Evolutionary conservation across 2,329 filamentous ascomycete genomes (phyloP), one percentile per base, ranked within the genome.

Genomic region (Penicillium rolfsii): DNA sequence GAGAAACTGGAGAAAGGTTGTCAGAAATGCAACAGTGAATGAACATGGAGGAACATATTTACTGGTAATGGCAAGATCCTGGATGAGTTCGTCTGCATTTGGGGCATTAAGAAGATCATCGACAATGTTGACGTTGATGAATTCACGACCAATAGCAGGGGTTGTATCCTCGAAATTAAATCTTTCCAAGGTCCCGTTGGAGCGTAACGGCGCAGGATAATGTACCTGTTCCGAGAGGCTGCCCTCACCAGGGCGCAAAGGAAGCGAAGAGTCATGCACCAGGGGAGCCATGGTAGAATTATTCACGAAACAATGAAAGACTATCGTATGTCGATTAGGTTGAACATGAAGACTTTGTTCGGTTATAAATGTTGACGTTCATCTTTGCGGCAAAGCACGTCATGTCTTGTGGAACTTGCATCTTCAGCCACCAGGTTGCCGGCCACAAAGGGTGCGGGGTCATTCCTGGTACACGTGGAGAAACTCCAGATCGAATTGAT

Each of bases 21-120:
- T 62, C 43, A 64, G 55, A 30, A 8, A 19, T 14, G 9, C 16
- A 19, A 11, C 14, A 11, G 9, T 4, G 12, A 28, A 16, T 22
- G 22, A 19, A 33, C 30, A 1, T 19, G 1, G 35, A n/a, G 14
- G 2, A 35, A 14, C 11, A 6, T n/a, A 22, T 79, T 65, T 76
- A 89, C 87, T 84, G 1, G 85, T 89, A 62, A 90, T 87, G 38
- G 87, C 89, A 0, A 91, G 78, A 67, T 91, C 89, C 0, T 85
- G 82, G 26, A 91, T 71, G 22, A 89, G 77, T 48, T 87, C 84
- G 55, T 91, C 87, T 0, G 85, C 80, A 69, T 90, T 87, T 0
- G 84, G 79, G 0, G 85, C 84, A 30, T 85, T 77, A 5, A 91
- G 78, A 66, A 83, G 80, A 7, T 67, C 65, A 38, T 90, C 85